These are phyloP conservation scores for Calonectria crousiana DNA, from an alignment of 2,329 filamentous ascomycete genomes.

Conservation along the genomic window DNA sequence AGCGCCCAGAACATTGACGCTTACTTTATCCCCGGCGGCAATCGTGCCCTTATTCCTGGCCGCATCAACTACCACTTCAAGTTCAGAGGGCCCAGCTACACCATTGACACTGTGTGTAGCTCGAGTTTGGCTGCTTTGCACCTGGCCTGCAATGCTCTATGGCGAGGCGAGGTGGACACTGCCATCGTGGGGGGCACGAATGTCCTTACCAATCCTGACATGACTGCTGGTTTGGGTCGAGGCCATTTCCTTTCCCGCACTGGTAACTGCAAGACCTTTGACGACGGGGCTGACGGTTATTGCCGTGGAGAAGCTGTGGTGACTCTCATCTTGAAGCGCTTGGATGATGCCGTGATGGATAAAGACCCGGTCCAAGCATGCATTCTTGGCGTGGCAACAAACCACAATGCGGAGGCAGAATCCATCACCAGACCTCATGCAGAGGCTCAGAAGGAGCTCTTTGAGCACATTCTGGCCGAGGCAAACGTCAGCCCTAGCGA, in stretches of 20 bases:
- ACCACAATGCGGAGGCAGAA: slow-evolving; percentile 77
- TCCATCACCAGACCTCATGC: slow-evolving; percentile 80
- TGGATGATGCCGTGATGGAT: slow-evolving; percentile 62
- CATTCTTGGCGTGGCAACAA: slow-evolving; percentile 73
- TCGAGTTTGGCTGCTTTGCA: slow-evolving; percentile 80
- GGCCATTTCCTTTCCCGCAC: slow-evolving; percentile 72
- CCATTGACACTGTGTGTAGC: slow-evolving; percentile 82
- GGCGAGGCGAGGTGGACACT: slow-evolving; percentile 81
- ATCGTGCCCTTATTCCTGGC: slow-evolving; percentile 64
- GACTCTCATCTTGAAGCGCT: slow-evolving; percentile 61
- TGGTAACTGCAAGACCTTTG: slow-evolving; percentile 57
- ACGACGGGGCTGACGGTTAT: slow-evolving; percentile 72
- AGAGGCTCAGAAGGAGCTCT: slow-evolving; percentile 68
- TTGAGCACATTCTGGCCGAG: too few relatives aligned
- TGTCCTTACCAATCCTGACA: slow-evolving; percentile 74
- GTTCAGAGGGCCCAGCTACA: slow-evolving; percentile 79
- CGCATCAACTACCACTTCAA: slow-evolving; percentile 85
- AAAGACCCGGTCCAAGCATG: slow-evolving; percentile 76
- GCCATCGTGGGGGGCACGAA: slow-evolving; percentile 83
- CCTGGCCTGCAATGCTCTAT: slow-evolving; percentile 75
- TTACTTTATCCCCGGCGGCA: slow-evolving; percentile 60
- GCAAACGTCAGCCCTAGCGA: too few relatives aligned
- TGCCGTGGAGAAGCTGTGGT: slow-evolving; percentile 65
- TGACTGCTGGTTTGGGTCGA: slow-evolving; percentile 72
- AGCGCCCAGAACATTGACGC: slow-evolving; percentile 73